Base-by-base conservation (phyloP, 2,329 filamentous ascomycete genomes). In the Epichloe glyceriae region DNA sequence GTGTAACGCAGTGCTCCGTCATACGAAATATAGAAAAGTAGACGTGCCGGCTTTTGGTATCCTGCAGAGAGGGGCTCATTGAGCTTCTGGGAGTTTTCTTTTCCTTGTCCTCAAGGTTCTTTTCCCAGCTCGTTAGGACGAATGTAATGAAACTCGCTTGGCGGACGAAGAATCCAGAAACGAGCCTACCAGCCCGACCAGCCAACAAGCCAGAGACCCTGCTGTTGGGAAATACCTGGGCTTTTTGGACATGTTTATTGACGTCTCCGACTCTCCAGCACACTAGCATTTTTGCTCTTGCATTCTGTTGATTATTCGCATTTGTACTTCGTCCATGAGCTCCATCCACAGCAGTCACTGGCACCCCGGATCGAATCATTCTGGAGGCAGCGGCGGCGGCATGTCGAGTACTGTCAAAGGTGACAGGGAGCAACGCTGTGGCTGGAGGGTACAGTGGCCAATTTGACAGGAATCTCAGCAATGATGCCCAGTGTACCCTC, bases 401-500 rank as follows among this genome's bases (percentile, higher is more conserved):
- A 17, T 76, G 73, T 12, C 76, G 72, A 50, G 87, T 73, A 0
- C 71, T 75, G 0, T 73, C 69, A 60, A 84, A 83, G 0, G 70
- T 74, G 1, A 80, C 79, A n/a, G 0, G 84, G 78, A 0, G 83
- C 83, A 1, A 87, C 83, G 41, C 78, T 76, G 1, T 78, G 80
- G 52, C 80, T 71, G 50, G 80, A 70, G 0, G 84, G 84, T 14
- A 83, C 71, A 0, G 80, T 75, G 0, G 82, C 76, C 1, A 88
- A 65, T 61, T 85, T 87, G 15, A 88, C 66, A 0, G 83, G 86
- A 30, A 78, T 75, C 60, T 88, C 83, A 0, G 84, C 87, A 2
- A 87, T 78, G 19, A 87, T 75, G 0, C 84, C 84, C 10, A 87
- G 66, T 0, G 84, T 87, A 0, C 84, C 84, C 61, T 88, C 84